Base-by-base conservation (phyloP, 176 grass and related monocot species). In the Musa itinerans region DNA sequence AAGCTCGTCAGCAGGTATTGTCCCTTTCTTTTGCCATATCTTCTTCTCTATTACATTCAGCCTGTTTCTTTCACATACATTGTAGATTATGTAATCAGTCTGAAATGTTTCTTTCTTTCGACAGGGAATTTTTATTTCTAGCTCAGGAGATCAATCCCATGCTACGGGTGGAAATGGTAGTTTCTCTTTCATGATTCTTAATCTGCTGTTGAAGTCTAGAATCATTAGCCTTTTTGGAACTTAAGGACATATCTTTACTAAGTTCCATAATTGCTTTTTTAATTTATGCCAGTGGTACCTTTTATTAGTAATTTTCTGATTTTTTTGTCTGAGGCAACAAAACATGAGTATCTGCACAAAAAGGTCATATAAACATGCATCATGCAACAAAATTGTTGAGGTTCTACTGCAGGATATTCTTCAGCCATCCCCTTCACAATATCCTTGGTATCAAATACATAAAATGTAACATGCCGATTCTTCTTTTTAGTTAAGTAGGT, bases 41-140 rank as follows among this genome's bases (percentile, higher is more conserved):
- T 43, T 23, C 2, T 67, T 66, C 14, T 72, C 43, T 21, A 72
- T 52, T 17, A 16, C 13, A 23, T 21, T 72, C 19, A 21, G 43
- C 11, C 17, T 12, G 10, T 17, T 61, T n/a, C 65, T 13, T 68
- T 20, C 34, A 72, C 10, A 52, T 52, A 53, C 48, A 22, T 72
- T 72, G 10, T 51, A 7, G 69, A 23, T 54, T 54, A 15, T 14
- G 11, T 54, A 55, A 23, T 20, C 15, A 69, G 27, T 7, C 8
- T 53, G 21, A 53, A 72, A 17, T 8, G 23, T 34, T 50, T 10
- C 63, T 80, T 73, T 81, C 29, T 82, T 68, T n/a, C 34, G 34
- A 4, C 86, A 99, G 95, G 95, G 90, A 63, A 94, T 99, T 54
- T 99, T 99, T 87, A 99, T 99, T 85, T 99, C 95, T 70, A 89